Evolutionary conservation across 805 yeast species (phyloP).

Genomic region (Candida nonsorbophila): DNA sequence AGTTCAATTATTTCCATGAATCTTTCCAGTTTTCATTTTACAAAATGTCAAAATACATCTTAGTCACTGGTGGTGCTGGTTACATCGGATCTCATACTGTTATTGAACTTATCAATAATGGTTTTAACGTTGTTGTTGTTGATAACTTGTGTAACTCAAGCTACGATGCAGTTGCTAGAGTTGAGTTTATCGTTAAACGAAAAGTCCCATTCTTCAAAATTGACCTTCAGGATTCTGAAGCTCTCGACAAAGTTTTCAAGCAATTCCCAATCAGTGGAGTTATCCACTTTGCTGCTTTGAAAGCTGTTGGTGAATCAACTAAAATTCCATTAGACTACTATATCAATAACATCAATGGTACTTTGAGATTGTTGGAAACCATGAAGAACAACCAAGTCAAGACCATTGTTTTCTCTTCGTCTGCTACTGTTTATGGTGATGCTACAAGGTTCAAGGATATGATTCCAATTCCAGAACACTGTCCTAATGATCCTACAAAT

Average conservation of each 20-base stretch:
- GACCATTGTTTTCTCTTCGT: conserved; percentile 65
- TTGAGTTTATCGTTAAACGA: conserved; percentile 48
- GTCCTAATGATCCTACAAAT: conserved; percentile 69
- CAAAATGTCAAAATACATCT: conserved; percentile 23
- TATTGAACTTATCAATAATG: conserved; percentile 54
- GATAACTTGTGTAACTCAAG: conserved; percentile 68
- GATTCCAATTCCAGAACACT: conserved; percentile 76
- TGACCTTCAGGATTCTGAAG: conserved; percentile 50
- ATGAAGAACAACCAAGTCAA: conserved; percentile 44
- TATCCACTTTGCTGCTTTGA: conserved; percentile 77
- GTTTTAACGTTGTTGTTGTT: conserved; percentile 65
- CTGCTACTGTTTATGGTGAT: conserved; percentile 83
- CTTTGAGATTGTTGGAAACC: conserved; percentile 51
- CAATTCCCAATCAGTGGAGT: conserved; percentile 51
- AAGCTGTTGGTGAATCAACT: conserved; percentile 78
- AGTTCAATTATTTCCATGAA: too few species aligned
- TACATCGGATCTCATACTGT: conserved; percentile 83
- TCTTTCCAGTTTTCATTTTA: conserved; percentile 6
- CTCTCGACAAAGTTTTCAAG: conserved; percentile 43
- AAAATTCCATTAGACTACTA: conserved; percentile 63
- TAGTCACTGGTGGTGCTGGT: conserved; percentile 86
- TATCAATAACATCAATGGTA: conserved; percentile 62
- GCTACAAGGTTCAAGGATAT: conserved; percentile 65
- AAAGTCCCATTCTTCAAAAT: conserved; percentile 52
- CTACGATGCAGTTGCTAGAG: conserved; percentile 58